phyloP scores from a whole-genome alignment of 1,284 basidiomycete species.

The Coniferiporia sulphurascens region DNA sequence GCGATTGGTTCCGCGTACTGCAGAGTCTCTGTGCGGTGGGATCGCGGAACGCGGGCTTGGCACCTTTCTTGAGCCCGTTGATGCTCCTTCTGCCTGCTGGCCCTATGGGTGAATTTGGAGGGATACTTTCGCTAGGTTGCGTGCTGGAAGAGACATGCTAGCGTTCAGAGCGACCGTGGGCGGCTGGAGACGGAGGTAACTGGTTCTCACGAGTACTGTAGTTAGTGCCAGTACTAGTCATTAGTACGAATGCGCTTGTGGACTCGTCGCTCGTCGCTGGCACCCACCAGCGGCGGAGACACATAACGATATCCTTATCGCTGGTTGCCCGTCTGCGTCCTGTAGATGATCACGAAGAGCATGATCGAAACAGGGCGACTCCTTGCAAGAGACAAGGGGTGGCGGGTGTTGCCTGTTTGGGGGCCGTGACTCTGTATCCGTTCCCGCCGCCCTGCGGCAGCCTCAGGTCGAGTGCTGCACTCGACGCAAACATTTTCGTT shows the following conservation, averaged over 20 bases:
- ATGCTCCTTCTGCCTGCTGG: not conserved
- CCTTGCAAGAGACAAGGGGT: not conserved
- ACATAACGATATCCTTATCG: not conserved
- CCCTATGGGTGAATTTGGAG: no score
- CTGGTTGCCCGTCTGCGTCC: not conserved
- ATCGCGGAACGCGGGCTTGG: not conserved
- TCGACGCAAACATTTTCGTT: no score
- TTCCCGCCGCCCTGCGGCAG: no score
- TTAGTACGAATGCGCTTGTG: no score
- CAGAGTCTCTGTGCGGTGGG: not conserved
- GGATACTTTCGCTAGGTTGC: no score
- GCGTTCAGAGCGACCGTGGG: no score
- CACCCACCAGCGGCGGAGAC: not conserved
- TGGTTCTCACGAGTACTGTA: not conserved
- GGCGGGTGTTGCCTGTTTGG: not conserved
- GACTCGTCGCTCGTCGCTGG: no score
- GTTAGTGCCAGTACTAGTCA: no score
- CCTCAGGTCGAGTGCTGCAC: no score
- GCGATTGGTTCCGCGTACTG: slow-evolving; percentile 4
- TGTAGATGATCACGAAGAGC: not conserved
- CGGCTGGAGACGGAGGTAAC: not conserved
- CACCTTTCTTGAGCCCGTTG: not conserved
- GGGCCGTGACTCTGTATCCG: not conserved
- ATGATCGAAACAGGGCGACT: not conserved
- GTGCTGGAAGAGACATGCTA: no score